Base-by-base conservation (phyloP, 2,329 filamentous ascomycete species). In the Ilyonectria mors-panacis region DNA sequence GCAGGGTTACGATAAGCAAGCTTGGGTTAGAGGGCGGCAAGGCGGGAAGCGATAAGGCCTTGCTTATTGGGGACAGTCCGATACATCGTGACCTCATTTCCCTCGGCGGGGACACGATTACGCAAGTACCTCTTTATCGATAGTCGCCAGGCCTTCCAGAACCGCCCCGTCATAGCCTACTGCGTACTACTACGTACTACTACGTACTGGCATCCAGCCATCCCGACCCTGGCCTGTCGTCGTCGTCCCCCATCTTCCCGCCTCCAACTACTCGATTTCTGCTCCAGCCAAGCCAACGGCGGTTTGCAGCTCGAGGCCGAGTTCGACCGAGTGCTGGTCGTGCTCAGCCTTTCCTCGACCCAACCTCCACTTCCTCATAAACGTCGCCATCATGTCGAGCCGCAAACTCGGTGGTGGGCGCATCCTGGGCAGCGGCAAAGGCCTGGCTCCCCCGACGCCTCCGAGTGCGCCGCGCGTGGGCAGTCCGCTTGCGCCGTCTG, bases 331-430 rank as follows among this genome's bases (percentile, higher is more conserved):
- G 65, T 68, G 68, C 58, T 69, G 77, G 77, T 79, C 77, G 76
- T 76, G 80, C 77, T 75, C 66, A 37, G 48, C 50, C 61, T 69
- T 37, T 51, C 26, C 26, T 15, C 5, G 59, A 42, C 23, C 42
- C 33, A 28, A n/a, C 47, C 44, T 26, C n/a, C 5, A 26, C 30
- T 21, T 12, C 26, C 44, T 21, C 13, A 15, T 5, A 12, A 23
- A 30, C 47, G 57, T 42, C 42, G 57, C 63, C 70, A 69, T 76
- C 81, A 97, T 97, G 94, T 92, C 94, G 76, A 88, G 88, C 81
- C 91, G 93, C 85, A 95, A 93, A 86, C 88, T 98, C 81, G 95
- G 95, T 82, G 95, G 95, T 83, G 95, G 95, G 80, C 91, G 95
- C 84, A 91, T 98, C 78, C 85, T 98, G 76, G 95, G 95, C 77